Percentiles rank a stretch among this genome's conserved stretches.
These are phyloP conservation scores for Thalassiosira profunda DNA, from an alignment of 108 stramenopile species.

Conservation along the genomic window DNA sequence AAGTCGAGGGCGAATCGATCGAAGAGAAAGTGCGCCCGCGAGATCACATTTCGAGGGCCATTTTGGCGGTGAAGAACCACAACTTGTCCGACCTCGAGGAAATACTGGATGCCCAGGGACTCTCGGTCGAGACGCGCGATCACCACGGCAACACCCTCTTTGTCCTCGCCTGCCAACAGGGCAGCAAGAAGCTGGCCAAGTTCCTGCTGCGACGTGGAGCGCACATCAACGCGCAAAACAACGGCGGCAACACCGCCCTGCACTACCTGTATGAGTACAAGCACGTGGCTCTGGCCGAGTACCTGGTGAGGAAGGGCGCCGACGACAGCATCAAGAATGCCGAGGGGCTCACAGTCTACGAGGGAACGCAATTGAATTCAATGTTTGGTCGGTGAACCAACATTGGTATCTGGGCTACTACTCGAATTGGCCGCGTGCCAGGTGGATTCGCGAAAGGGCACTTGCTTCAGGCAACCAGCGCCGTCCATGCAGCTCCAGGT, in stretches of 20 bases:
- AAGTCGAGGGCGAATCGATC: slow-evolving; percentile 11
- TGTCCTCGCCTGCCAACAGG: slow-evolving; percentile 84
- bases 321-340: slow-evolving; percentile 71
- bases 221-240: slow-evolving; percentile 78
- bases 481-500: too few relatives aligned
- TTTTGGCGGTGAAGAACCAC: slow-evolving; percentile 69
- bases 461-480: too few relatives aligned
- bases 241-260: slow-evolving; percentile 78
- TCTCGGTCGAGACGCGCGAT: slow-evolving; percentile 83
- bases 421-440: neutral
- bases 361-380: too few relatives aligned
- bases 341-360: slow-evolving; percentile 84
- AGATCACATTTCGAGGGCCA: slow-evolving; percentile 57
- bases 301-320: slow-evolving; percentile 79
- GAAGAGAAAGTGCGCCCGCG: slow-evolving; percentile 36
- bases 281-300: slow-evolving; percentile 76
- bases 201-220: slow-evolving; percentile 81
- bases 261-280: slow-evolving; percentile 83
- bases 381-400: too few relatives aligned
- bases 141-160: slow-evolving; percentile 82
- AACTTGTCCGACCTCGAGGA: slow-evolving; percentile 51
- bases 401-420: neutral
- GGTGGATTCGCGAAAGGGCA: too few relatives aligned
- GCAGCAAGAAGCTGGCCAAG: slow-evolving; percentile 84
- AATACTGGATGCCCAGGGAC: slow-evolving; percentile 44